Percentiles rank a stretch among this genome's conserved stretches.
Conservation (phyloP, 2,329 filamentous ascomycete species). For the Penicillium sp. region DNA sequence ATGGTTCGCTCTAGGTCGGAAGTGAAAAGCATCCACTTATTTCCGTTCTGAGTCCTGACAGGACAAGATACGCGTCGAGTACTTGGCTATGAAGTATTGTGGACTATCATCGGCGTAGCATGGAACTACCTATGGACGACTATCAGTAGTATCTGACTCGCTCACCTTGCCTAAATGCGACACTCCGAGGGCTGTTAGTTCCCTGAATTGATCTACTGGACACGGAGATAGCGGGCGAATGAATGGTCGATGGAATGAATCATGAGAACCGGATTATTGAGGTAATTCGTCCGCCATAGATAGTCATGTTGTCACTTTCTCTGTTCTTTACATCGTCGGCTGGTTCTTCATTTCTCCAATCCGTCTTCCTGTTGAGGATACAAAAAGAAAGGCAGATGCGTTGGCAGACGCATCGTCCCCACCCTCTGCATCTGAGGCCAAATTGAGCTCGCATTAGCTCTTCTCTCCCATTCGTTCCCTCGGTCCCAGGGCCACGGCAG, state of each 20-base stretch:
- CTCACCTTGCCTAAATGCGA: neutral
- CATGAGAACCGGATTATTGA: constrained; percentile 3
- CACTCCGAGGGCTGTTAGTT: neutral
- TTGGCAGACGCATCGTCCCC: constrained; percentile 28
- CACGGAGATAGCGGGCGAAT: neutral
- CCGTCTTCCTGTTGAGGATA: neutral
- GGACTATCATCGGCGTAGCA: neutral
- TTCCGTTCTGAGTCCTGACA: neutral
- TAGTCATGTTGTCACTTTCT: constrained; percentile 2
- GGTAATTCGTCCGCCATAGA: neutral
- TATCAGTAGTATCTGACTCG: neutral
- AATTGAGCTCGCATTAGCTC: constrained; percentile 34
- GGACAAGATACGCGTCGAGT: neutral
- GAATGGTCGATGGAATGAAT: constrained; percentile 1
- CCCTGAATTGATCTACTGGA: neutral
- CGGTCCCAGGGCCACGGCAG: constrained; percentile 29
- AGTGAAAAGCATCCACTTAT: constrained; percentile 2
- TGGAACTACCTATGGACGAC: neutral
- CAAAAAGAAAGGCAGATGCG: constrained; percentile 24
- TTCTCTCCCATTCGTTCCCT: constrained; percentile 23
- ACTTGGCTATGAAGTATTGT: neutral
- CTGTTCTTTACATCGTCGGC: neutral
- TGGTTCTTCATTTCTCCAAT: neutral
- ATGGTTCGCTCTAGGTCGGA: constrained; percentile 25
- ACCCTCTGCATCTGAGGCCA: constrained; percentile 25